Evolutionary conservation across 371 early-diverging fungal species (phyloP).

Genomic region (Mortierella polycephala): DNA sequence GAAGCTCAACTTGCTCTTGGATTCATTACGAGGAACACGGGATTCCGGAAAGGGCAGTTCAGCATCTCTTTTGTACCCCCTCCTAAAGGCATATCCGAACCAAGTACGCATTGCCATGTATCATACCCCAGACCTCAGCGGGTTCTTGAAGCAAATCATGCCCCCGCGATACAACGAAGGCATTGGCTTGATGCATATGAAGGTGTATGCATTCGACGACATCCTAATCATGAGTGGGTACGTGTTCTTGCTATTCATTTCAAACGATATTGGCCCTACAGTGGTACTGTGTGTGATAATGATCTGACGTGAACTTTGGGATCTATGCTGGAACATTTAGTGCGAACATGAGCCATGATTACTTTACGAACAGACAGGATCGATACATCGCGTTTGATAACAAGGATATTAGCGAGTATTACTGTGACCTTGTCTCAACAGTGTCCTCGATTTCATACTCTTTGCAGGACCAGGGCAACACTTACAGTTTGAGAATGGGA

Average conservation of each 20-base stretch:
- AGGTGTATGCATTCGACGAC: slow-evolving; percentile 92
- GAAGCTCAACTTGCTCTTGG: slow-evolving; percentile 80
- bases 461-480: slow-evolving; percentile 32
- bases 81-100: slow-evolving; percentile 73
- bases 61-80: slow-evolving; percentile 73
- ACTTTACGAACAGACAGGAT: slow-evolving; percentile 96
- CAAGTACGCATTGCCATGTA: slow-evolving; percentile 80
- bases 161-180: slow-evolving; percentile 93
- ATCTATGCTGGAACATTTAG: slow-evolving; percentile 46
- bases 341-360: slow-evolving; percentile 95
- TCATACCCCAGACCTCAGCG: slow-evolving; percentile 86
- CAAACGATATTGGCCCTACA: too few species aligned
- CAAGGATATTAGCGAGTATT: slow-evolving; percentile 74
- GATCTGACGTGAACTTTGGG: background rate
- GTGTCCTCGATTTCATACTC: slow-evolving; percentile 78
- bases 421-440: slow-evolving; percentile 68
- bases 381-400: slow-evolving; percentile 83
- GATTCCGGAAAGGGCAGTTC: slow-evolving; percentile 70
- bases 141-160: slow-evolving; percentile 73
- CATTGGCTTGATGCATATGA: slow-evolving; percentile 95
- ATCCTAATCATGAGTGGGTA: slow-evolving; percentile 90
- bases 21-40: slow-evolving; percentile 90
- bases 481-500: slow-evolving; percentile 37
- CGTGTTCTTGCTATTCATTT: slow-evolving; percentile 2
- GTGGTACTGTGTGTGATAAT: too few species aligned